Evolutionary conservation across 1,139 yeast genomes (phyloP).

Genomic region (Saccharomyces pastorianus): DNA sequence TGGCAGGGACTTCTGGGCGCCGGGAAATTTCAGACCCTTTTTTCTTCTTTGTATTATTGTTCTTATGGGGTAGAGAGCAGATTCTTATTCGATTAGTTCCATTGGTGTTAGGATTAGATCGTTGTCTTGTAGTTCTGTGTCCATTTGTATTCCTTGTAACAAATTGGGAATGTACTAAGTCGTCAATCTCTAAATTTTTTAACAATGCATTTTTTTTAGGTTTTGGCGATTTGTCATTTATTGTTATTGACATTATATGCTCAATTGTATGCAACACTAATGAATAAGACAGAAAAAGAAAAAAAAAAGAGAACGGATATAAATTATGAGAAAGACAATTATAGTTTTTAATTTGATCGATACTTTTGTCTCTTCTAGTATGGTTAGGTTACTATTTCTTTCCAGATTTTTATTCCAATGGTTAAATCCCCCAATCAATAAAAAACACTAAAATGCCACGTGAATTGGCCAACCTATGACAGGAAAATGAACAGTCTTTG

Average conservation of each 20-base stretch:
- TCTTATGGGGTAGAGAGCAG: too few relatives aligned
- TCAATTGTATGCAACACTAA: background rate
- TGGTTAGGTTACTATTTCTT: background rate
- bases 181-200: conserved; percentile 1
- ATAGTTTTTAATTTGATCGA: too few relatives aligned
- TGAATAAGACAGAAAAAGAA: background rate
- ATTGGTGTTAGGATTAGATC: background rate
- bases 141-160: background rate
- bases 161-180: background rate
- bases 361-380: background rate
- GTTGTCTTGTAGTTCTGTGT: background rate
- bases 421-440: background rate
- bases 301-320: background rate
- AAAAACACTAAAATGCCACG: background rate
- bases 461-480: background rate
- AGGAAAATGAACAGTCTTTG: background rate
- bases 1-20: too few relatives aligned
- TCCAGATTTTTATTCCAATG: background rate
- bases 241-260: background rate
- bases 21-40: too few relatives aligned
- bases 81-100: background rate
- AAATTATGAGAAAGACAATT: background rate
- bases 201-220: conserved; percentile 10
- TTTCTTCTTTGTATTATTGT: too few relatives aligned
- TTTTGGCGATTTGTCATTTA: conserved; percentile 7